Evolutionary conservation across 2,329 filamentous ascomycete species (phyloP), one percentile per base, ranked within the genome.

Genomic region (Zopfia rhizophila): DNA sequence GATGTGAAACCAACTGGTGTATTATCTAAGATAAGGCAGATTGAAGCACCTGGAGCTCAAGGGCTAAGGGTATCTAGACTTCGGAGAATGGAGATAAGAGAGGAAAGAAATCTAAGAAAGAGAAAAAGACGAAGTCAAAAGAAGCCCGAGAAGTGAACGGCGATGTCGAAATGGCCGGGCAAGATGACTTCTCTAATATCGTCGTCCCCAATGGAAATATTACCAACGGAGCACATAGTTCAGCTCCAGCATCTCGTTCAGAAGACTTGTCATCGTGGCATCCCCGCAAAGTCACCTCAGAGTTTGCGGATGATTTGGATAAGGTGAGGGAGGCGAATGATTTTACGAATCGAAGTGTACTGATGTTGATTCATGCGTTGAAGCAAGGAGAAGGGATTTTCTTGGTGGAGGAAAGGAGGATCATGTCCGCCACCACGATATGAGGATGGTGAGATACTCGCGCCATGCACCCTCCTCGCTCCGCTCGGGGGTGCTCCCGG

Each of bases 271-370:
- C 80, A 7, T 75, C 83, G 7, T 87, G 84, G 66, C 91, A 91
- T 68, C 80, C 91, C 32, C 84, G 87, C 60, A 84, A 82, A 48
- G 76, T 85, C 5, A 89, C 88, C 0, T 75, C 78, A 38, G 88
- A 91, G 66, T 84, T 92, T 44, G 83, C 85, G 8, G 86, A 90
- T 56, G 89, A 91, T 65, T 78, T 92, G 27, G 85, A 90, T 72
- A 84, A 84, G 67, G 77, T 91, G 51, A 83, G 88, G 54, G 66
- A 68, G 27, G 86, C 88, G 7, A 82, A 84, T 57, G 89, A 91
- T 70, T 92, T 91, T 73, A 85, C 83, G 63, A 75, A 76, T 47
- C 83, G 84, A 38, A 78, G 74, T 52, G 54, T 90, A 21, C 77
- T 79, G 4, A 80, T 90, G 63, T 78, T 91, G 29, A 79, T 91